Evolutionary conservation across 78 protist species (phyloP), one percentile per base, ranked within the genome.

Genomic region (Dictyostelium purpureum): DNA sequence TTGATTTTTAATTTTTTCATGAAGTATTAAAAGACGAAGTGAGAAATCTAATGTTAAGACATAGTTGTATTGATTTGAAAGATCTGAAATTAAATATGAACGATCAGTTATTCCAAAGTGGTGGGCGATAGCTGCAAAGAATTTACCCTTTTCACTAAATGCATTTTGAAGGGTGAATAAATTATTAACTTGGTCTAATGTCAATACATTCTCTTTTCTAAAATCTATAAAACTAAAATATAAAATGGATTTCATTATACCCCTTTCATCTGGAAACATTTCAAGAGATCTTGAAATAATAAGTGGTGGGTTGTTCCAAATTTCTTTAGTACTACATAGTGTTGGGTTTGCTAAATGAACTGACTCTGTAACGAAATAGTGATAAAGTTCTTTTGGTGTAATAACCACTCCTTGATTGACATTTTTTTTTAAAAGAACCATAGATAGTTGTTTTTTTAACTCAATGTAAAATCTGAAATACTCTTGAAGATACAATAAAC

Each of bases 41-140:
- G 82, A 80, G 10, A 91, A 73, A 0, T 91, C 95, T 9, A 43
- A 52, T 2, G 95, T 91, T n/a, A 91, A 24, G 0, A 82, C 81
- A 57, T 45, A 91, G 42, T 14, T 33, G 18, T 73, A 85, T 42
- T 91, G 61, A 6, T 88, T 40, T 6, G 77, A 38, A 18, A 88
- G 35, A 49, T 43, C 24, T 9, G 12, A 6, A 3, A 85, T 9
- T 16, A 77, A 14, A 49, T 37, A 28, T 2, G 75, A 65, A 47
- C 91, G 33, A 6, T 21, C 37, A 0, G 51, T 28, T 24, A 85
- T 77, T 33, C 69, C 70, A 28, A 85, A 67, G 10, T 24, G 3
- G 9, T 28, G 12, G 19, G 40, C 5, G 67, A 80, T 45, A 1
- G 38, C 26, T 2, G 56, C 11, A 5, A 18, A 11, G 61, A 75